Conservation (phyloP, 495 filamentous ascomycete species). For the Neurospora sp. region DNA sequence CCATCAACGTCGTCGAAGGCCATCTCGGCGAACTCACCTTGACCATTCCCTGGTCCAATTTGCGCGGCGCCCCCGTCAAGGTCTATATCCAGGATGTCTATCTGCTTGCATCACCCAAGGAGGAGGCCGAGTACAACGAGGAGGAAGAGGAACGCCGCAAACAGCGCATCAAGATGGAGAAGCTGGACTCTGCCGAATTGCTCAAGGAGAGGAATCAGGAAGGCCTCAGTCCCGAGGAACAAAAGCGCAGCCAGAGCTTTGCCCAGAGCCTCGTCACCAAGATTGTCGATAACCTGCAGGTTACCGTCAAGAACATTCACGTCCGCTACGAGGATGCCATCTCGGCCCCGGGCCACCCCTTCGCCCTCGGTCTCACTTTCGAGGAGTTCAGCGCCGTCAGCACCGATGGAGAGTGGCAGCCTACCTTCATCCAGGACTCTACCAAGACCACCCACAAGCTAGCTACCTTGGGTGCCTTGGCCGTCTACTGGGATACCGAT, state of each 20-base stretch:
- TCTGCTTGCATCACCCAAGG: slow-evolving; percentile 83
- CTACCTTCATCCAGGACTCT: slow-evolving; percentile 85
- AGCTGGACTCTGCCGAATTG: slow-evolving; percentile 88
- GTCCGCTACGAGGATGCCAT: slow-evolving; percentile 97
- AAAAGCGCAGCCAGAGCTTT: slow-evolving; percentile 93
- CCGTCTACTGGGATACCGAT: slow-evolving; percentile 97
- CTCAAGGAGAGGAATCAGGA: slow-evolving; percentile 85
- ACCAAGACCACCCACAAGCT: slow-evolving; percentile 80
- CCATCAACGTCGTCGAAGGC: slow-evolving; percentile 91
- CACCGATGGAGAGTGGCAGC: slow-evolving; percentile 86
- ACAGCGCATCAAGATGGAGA: slow-evolving; percentile 91
- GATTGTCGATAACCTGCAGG: slow-evolving; percentile 94
- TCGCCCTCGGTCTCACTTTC: slow-evolving; percentile 81
- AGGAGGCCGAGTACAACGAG: slow-evolving; percentile 84
- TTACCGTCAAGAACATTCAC: slow-evolving; percentile 96
- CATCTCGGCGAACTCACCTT: slow-evolving; percentile 85
- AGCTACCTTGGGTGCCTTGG: slow-evolving; percentile 74
- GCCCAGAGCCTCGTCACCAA: slow-evolving; percentile 89
- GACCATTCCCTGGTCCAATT: slow-evolving; percentile 91
- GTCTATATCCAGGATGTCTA: slow-evolving; percentile 96
- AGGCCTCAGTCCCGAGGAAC: slow-evolving; percentile 86
- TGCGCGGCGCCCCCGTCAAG: slow-evolving; percentile 86
- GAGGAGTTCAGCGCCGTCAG: slow-evolving; percentile 94
- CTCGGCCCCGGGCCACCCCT: slow-evolving; percentile 87
- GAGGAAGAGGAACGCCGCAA: slow-evolving; percentile 78